Evolutionary conservation across 1,139 yeast genomes (phyloP), one percentile per base, ranked within the genome.

Genomic region (Diutina siamensis): DNA sequence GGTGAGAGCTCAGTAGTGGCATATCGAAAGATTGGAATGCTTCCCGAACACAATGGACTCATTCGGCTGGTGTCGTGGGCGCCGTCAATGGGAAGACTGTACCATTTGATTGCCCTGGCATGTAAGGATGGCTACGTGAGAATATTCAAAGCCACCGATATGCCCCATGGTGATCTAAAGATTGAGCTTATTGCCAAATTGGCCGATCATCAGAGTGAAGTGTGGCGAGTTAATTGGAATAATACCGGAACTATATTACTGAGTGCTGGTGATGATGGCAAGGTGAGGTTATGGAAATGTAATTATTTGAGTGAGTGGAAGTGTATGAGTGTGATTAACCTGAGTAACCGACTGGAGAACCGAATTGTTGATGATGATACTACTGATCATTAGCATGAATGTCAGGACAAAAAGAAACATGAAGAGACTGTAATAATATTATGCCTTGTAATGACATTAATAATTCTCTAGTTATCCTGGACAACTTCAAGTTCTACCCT

Each of bases 181-280:
- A 58, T 67, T 27, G 73, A 66, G 41, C 59, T 63, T 3, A 54
- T 67, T 49, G 74, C 72, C 8, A 59, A 65, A 48, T 55, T 71
- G 46, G 79, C 74, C 52, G 95, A 86, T 56, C 96, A 87, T 59
- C 75, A 78, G 50, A 83, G 83, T 51, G 97, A 92, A 62, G 96
- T 92, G 1, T 92, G 98, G 98, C 74, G 89, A 45, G 97, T 92
- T 5, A 76, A 85, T 35, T 92, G 97, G 97, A 92, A 92, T 58
- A 63, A 83, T 46, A 87, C 97, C 0, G 98, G 97, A 3, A 87
- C 98, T 0, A 82, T 92, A 13, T 67, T 92, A 51, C 84, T 95
- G 50, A 83, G 94, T 44, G 88, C 97, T 2, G 98, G 98, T 13
- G 97, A 89, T 58, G 98, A 92, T 58, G 97, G 97, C 4, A 80